Evolutionary conservation across 2,329 filamentous ascomycete genomes (phyloP).

Genomic region (Fusarium graminum): DNA sequence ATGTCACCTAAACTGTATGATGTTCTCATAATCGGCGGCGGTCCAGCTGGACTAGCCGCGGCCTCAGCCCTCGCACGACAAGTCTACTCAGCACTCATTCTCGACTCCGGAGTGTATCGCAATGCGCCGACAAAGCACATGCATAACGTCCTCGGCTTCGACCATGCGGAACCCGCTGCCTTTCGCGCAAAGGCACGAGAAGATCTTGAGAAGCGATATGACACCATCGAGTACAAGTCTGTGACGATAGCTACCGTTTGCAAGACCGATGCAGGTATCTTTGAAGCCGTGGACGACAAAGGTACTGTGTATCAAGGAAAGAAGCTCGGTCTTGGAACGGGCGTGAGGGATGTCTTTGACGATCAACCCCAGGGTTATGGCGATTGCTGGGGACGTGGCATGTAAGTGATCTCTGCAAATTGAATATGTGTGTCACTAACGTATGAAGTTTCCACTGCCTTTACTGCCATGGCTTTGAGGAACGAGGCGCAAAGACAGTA

Average conservation of each 20-base stretch:
- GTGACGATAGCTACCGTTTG: slow-evolving; percentile 47
- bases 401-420: slow-evolving; percentile 54
- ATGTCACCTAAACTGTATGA: slow-evolving; percentile 56
- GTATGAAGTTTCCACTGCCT: slow-evolving; percentile 65
- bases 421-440: slow-evolving; percentile 6
- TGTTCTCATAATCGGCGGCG: slow-evolving; percentile 66
- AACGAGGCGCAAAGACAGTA: slow-evolving; percentile 60
- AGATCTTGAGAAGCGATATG: slow-evolving; percentile 54
- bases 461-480: slow-evolving; percentile 71
- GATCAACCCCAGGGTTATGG: slow-evolving; percentile 64
- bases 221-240: slow-evolving; percentile 52
- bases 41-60: slow-evolving; percentile 64
- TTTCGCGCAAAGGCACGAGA: slow-evolving; percentile 54
- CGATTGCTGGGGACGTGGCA: slow-evolving; percentile 66
- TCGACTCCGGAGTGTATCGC: slow-evolving; percentile 65
- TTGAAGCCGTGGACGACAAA: slow-evolving; percentile 56
- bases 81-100: slow-evolving; percentile 60
- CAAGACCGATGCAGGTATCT: slow-evolving; percentile 50
- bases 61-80: slow-evolving; percentile 64
- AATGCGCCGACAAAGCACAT: slow-evolving; percentile 63
- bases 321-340: slow-evolving; percentile 68
- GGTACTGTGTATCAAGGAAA: slow-evolving; percentile 61
- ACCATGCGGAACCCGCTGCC: slow-evolving; percentile 54
- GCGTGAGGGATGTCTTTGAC: slow-evolving; percentile 64
- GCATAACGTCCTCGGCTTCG: slow-evolving; percentile 60